phyloP scores from a whole-genome alignment of 2,329 filamentous ascomycete genomes.

The Sarocladium kiliense region DNA sequence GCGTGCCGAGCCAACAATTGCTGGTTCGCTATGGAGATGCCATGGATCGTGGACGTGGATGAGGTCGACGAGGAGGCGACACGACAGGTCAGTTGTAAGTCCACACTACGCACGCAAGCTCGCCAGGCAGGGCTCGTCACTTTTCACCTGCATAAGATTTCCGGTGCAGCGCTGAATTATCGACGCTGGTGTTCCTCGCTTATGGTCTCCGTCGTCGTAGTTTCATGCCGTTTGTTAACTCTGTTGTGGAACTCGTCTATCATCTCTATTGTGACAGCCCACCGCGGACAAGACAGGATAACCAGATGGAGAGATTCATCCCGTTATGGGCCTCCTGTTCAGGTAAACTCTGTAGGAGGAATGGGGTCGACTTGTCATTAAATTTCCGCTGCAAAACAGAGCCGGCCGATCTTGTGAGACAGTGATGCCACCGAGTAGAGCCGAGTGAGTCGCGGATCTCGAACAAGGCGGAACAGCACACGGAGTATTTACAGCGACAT shows the following conservation, averaged over 20 bases:
- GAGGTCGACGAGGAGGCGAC: background rate
- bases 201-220: background rate
- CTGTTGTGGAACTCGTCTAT: background rate
- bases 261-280: background rate
- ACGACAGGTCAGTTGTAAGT: background rate
- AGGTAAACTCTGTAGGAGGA: background rate
- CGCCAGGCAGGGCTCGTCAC: background rate
- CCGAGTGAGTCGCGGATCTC: background rate
- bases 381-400: conserved; percentile 9
- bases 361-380: background rate
- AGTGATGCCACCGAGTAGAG: conserved; percentile 4
- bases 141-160: conserved; percentile 8
- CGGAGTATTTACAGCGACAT: no score
- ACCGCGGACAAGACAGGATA: conserved; percentile 3
- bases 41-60: no score
- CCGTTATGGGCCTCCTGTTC: background rate
- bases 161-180: conserved; percentile 7
- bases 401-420: background rate
- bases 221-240: no score
- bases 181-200: background rate
- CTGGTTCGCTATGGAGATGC: background rate
- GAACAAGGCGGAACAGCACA: background rate
- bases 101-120: background rate
- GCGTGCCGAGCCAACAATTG: background rate
- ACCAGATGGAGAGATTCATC: background rate